A percentile compares a stretch with the other conserved stretches of the same genome.
These are phyloP conservation scores for Globisporangium radiosum DNA, from an alignment of 352 stramenopile genomes.

Conservation along the genomic window DNA sequence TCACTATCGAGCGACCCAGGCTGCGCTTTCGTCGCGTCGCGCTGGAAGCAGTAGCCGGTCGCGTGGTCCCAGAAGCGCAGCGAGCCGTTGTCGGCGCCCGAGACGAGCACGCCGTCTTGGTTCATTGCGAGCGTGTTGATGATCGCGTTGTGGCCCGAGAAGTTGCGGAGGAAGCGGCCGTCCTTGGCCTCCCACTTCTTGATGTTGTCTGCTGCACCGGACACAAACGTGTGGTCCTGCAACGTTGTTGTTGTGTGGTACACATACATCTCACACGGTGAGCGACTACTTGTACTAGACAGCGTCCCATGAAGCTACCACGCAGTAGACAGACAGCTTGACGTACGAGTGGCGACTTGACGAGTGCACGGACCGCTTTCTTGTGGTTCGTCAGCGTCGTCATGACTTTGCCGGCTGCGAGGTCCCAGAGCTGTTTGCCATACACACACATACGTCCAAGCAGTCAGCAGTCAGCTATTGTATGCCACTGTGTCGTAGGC, in stretches of 20 bases:
- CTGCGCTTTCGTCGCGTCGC: constrained; percentile 90
- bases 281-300: no score
- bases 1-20: constrained; percentile 97
- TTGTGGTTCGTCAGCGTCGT: constrained; percentile 99
- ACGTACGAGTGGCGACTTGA: constrained; percentile 77
- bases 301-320: no score
- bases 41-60: constrained; percentile 97
- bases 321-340: no score
- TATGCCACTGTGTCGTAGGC: no score
- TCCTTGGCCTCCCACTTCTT: constrained; percentile 98
- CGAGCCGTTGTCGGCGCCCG: constrained; percentile 95
- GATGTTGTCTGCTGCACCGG: constrained; percentile 95
- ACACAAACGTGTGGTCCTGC: constrained; percentile 96
- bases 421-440: constrained; percentile 90
- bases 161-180: constrained; percentile 95
- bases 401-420: constrained; percentile 96
- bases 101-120: constrained; percentile 96
- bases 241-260: neutral
- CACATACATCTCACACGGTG: no score
- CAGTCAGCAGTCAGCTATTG: neutral
- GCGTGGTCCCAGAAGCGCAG: constrained; percentile 99
- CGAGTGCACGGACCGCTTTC: constrained; percentile 93
- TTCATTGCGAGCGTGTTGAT: constrained; percentile 99
- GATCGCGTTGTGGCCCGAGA: constrained; percentile 96
- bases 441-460: neutral